Evolutionary conservation across 352 stramenopile species (phyloP), one percentile per base, ranked within the genome.

Genomic region (Globisporangium spiculum): DNA sequence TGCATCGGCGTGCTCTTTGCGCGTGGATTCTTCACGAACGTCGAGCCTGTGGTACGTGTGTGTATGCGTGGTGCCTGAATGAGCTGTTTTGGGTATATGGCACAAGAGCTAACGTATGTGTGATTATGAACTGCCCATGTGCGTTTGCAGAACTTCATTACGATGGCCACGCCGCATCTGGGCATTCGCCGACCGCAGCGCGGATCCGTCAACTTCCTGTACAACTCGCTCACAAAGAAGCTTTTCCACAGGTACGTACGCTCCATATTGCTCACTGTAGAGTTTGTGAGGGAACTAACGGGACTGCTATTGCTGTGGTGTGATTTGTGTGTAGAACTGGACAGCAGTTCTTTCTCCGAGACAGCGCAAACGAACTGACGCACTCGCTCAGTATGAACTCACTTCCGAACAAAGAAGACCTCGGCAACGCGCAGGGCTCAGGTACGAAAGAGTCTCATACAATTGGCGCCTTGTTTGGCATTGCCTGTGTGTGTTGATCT

Each of bases 151-250:
- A 95, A 93, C 68, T 92, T 95, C 50, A 82, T 95, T 57, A 89
- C 86, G 44, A 70, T 94, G 41, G 86, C 86, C 50, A 84, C 83
- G 36, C 86, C 87, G n/a, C 85, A 95, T 52, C 68, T 95, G 60
- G 87, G 87, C 55, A 90, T 91, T 30, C 83, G 85, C 27, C 80
- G 81, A 22, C 81, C 87, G 32, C 76, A 79, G 60, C 79, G 81
- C 16, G 81, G 81, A 4, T 72, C 76, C 10, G 75, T 85, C 30
- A 95, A 93, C 67, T 77, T 80, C 34, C 57, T 95, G 26, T 84
- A 81, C 66, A 95, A 95, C 67, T 69, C 71, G 4, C 38, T 93
- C 16, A 79, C 79, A 61, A 81, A 83, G 50, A 89, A 86, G 60
- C 73, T 93, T 9, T 90, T 95, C 61, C 80, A 88, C 65, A 69